Evolutionary conservation across 495 filamentous ascomycete genomes (phyloP), one percentile per base, ranked within the genome.

Genomic region (Rhypophila decipiens): DNA sequence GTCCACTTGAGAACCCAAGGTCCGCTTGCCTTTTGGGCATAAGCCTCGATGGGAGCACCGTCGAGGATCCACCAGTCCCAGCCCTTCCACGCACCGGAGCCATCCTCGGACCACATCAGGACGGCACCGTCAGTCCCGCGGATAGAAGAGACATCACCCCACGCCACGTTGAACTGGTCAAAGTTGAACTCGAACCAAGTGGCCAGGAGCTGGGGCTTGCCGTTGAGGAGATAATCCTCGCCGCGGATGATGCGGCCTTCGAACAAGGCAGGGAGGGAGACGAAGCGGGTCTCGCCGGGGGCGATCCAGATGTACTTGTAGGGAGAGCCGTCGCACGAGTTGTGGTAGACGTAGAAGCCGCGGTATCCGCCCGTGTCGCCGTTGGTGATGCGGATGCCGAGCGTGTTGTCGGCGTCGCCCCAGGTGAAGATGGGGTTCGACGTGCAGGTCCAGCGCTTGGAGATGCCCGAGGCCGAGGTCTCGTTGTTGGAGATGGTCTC

Each of bases 81-180:
- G 19, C 57, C 57, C 24, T 48, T 51, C 19, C 17, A 29, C 0
- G 37, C 50, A 1, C 50, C 46, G 2, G 50, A 46, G n/a, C 47
- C 49, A 33, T 61, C 58, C 1, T 15, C 8, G 7, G 52, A 34
- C 27, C 38, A 44, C 15, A 61, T 31, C 15, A 34, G 40, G 20
- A 53, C 56, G 21, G 49, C 44, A 38, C 58, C 58, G 45, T 61
- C 58, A 42, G 49, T 53, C 8, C 58, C 58, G 5, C 58, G 51
- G 27, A 61, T 61, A 31, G 58, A 42, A 39, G 52, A 56, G 7
- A 61, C 52, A 15, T 64, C 56, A 21, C 52, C 38, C 43, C 64
- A 67, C 22, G 55, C 58, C 37, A 61, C 58, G 47, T 57, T 64
- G 40, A 61, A 57, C 10, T 58, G 49, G 37, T 60, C 56, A 2